A percentile compares a stretch with the other conserved stretches of the same genome.
Conservation (phyloP, 106 monocot genomes). For the Dioscorea alata region DNA sequence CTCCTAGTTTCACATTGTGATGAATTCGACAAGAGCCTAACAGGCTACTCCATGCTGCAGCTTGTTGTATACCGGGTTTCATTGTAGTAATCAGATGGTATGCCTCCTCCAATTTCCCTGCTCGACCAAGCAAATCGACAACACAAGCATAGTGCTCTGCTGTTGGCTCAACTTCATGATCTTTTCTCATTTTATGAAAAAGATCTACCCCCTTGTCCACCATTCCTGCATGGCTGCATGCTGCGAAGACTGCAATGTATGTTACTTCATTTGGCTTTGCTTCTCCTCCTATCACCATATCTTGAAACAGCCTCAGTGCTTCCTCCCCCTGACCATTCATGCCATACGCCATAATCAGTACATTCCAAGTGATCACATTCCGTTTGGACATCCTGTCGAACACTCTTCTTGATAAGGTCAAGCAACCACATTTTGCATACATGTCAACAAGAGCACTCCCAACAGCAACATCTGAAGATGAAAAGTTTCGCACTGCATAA, state of each 20-base stretch:
- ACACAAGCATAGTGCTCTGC: constrained; percentile 80
- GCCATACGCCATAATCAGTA: constrained; percentile 82
- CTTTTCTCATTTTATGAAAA: constrained; percentile 44
- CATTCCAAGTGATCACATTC: constrained; percentile 82
- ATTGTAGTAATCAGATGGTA: constrained; percentile 46
- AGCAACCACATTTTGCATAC: constrained; percentile 80
- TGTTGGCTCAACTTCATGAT: constrained; percentile 34
- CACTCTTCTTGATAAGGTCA: constrained; percentile 34
- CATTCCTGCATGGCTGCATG: constrained; percentile 92
- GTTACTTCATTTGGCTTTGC: constrained; percentile 68
- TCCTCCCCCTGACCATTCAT: constrained; percentile 82
- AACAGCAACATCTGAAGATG: constrained; percentile 56
- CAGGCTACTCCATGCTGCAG: constrained; percentile 79
- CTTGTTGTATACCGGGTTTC: constrained; percentile 25
- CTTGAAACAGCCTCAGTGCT: constrained; percentile 45
- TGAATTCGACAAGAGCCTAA: constrained; percentile 76
- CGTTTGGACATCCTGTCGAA: constrained; percentile 62
- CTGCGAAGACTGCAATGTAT: constrained; percentile 70
- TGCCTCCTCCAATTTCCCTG: constrained; percentile 56
- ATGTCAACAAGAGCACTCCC: constrained; percentile 89
- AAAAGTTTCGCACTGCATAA: constrained; percentile 44
- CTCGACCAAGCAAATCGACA: constrained; percentile 75
- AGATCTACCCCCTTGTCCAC: constrained; percentile 53
- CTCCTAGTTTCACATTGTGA: constrained; percentile 43
- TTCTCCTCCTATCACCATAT: constrained; percentile 41